Evolutionary conservation across 2,329 filamentous ascomycete species (phyloP).

Genomic region (Ophiostoma novo-ulmi): DNA sequence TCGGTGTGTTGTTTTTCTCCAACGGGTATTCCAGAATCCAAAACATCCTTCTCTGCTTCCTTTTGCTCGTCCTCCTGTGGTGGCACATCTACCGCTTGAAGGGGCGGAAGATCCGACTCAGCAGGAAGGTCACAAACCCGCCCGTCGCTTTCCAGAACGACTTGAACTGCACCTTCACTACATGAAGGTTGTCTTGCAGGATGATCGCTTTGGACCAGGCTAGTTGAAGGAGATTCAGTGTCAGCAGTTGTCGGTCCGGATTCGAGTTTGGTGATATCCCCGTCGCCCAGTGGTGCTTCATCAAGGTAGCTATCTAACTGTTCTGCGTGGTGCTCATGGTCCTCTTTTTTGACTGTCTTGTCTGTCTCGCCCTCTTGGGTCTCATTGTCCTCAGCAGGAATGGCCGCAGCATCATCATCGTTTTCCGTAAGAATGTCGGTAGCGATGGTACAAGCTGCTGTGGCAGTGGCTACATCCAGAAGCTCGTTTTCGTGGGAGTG

Average conservation of each 20-base stretch:
- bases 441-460: neutral
- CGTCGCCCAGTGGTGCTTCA: slow-evolving; percentile 5
- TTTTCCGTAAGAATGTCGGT: neutral
- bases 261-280: slow-evolving; percentile 15
- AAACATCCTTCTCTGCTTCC: slow-evolving; percentile 11
- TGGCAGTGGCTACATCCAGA: neutral
- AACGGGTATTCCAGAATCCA: slow-evolving; percentile 17
- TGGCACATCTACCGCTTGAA: slow-evolving; percentile 13
- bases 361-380: neutral
- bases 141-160: slow-evolving; percentile 17
- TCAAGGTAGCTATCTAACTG: slow-evolving; percentile 12
- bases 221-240: slow-evolving; percentile 14
- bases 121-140: slow-evolving; percentile 16
- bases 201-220: slow-evolving; percentile 10
- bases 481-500: neutral
- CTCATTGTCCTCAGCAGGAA: neutral
- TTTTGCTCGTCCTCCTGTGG: slow-evolving; percentile 4
- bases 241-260: slow-evolving; percentile 14
- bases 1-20: neutral
- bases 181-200: slow-evolving; percentile 14
- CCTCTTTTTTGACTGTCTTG: slow-evolving; percentile 3
- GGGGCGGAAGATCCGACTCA: slow-evolving; percentile 9
- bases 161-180: slow-evolving; percentile 16
- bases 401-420: neutral
- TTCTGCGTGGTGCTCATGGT: neutral